phyloP scores from a whole-genome alignment of 176 grass and related monocot genomes.

The Urochloa ruziziensis region DNA sequence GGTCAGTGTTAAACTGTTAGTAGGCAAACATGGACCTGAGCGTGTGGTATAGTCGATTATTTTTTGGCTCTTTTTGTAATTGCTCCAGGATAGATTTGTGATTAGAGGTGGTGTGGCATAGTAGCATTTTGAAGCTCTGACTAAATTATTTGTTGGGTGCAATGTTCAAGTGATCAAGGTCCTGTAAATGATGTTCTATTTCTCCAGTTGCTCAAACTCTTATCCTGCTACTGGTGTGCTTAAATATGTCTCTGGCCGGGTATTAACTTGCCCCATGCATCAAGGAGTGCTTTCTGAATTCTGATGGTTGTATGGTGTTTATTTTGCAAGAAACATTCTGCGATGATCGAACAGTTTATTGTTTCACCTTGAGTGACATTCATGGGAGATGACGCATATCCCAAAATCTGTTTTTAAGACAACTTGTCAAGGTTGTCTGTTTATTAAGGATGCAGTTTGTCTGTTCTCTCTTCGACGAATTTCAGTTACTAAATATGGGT shows the following conservation, averaged over 20 bases:
- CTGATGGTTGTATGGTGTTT: background rate
- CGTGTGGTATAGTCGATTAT: constrained; percentile 30
- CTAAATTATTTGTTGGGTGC: constrained; percentile 46
- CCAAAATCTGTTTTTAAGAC: no score
- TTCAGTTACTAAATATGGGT: no score
- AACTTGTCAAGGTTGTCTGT: no score
- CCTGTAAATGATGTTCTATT: constrained; percentile 37
- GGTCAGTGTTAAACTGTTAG: constrained; percentile 15
- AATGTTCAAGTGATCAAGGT: constrained; percentile 29
- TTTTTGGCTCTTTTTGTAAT: constrained; percentile 23
- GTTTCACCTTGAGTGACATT: no score
- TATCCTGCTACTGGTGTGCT: background rate
- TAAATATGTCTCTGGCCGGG: background rate
- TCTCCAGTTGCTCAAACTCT: constrained; percentile 1
- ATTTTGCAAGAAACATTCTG: background rate
- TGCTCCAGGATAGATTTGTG: constrained; percentile 40
- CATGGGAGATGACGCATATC: no score
- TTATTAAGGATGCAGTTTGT: no score
- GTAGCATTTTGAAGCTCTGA: constrained; percentile 7
- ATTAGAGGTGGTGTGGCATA: constrained; percentile 27
- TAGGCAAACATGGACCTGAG: constrained; percentile 31
- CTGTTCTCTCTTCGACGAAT: no score
- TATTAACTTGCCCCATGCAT: background rate
- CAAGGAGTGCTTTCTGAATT: background rate
- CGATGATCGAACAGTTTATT: no score